Base-by-base conservation (phyloP, 179 eudicot genomes). In the Amaranthus tricolor region DNA sequence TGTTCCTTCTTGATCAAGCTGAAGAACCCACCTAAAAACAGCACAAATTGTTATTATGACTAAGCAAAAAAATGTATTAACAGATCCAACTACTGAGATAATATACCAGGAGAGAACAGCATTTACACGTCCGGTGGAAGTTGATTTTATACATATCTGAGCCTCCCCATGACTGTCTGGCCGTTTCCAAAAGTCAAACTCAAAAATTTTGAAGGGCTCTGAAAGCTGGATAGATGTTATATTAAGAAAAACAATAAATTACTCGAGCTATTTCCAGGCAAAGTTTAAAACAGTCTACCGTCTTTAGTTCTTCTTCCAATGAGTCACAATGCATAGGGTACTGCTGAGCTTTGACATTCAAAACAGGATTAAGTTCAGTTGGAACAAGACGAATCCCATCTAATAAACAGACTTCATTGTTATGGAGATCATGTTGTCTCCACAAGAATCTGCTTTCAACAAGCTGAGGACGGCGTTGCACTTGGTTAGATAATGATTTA, bases 141-240 rank as follows among this genome's bases (percentile, higher is more conserved):
- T 84, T 72, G 97, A 89, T 76, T 86, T 86, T 74, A 94, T 78
- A 53, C 66, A 78, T 54, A 88, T 68, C 43, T 86, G 84, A 65
- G 76, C 76, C 80, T 90, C 86, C 10, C 96, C 88, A 51, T 16
- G 82, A 82, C 96, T 91, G 67, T 90, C 93, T 72, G 98, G 97
- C 84, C 97, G 87, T 89, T 83, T 94, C 89, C 87, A 94, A 77
- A 94, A 94, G 81, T 94, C 96, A 82, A 94, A 88, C 76, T 94
- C 97, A 85, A 94, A 91, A 63, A 94, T 80, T 86, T 86, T 86
- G 93, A 94, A 94, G 78, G 98, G 98, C 82, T 94, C 97, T 86
- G 98, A 91, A 68, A 94, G 93, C 98, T 94, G 91, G 73, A 84
- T 51, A 71, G 72, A 74, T 81, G 67, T 61, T 80, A 77, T 75